Evolutionary conservation across 371 early-diverging fungal genomes (phyloP), one percentile per base, ranked within the genome.

Genomic region (Rhizomucor pusillus): DNA sequence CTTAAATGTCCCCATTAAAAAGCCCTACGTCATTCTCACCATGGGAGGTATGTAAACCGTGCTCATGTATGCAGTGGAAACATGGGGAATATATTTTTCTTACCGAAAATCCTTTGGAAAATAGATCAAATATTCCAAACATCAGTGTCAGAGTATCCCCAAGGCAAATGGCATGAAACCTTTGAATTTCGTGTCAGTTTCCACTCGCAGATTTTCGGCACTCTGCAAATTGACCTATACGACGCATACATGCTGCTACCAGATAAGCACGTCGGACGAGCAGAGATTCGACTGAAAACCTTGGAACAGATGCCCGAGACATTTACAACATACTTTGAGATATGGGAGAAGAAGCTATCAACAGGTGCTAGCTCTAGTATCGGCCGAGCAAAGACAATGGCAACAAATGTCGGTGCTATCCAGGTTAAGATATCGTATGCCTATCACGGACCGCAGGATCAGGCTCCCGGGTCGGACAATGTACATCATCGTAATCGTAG

Each of bases 171-270:
- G 91, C 82, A 88, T 57, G 89, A 86, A 54, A 77, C 79, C 1
- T 91, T 92, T 60, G 88, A 89, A 58, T 81, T 92, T 25, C 58
- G 60, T 1, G 85, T 92, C 7, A 82, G 82, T 5, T 90, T 84
- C 47, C 92, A 92, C 56, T 77, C 80, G 29, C 92, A 92, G 71
- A 76, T 92, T 3, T 92, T 92, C 66, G 89, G 87, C 37, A 80
- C 83, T 9, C 54, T 72, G 0, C 73, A 90, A 66, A 64, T 92
- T 34, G 92, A 92, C 63, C 58, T 92, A 5, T 90, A 89, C 50
- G 88, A 90, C 34, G 69, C 57, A 43, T 50, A 65, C 43, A 34
- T 74, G 33, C 62, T 92, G 45, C 61, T 89, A 9, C 77, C 90
- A 2, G 90, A 92, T 59, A 73, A 71, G 44, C 85, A 85, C 47